These are phyloP conservation scores for Ceratobasidium sp. DNA, from an alignment of 1,284 basidiomycete genomes.

Conservation along the genomic window DNA sequence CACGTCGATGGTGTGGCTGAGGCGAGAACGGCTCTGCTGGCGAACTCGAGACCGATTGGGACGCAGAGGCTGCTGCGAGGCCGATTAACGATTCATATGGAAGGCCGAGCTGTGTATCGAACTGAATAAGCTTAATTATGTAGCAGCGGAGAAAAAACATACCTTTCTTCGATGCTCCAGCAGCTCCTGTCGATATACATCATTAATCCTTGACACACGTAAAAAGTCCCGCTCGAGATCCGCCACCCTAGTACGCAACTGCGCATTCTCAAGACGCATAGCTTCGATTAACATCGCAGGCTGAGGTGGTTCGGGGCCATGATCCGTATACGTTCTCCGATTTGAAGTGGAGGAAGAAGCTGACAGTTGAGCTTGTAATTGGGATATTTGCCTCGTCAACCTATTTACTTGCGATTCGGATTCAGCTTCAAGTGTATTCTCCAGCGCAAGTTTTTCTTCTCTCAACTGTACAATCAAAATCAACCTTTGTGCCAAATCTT, in stretches of 20 bases:
- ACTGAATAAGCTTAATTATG: background rate
- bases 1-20: slow-evolving; percentile 55
- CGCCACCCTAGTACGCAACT: slow-evolving; percentile 54
- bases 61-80: too few relatives aligned
- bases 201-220: slow-evolving; percentile 76
- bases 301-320: slow-evolving; percentile 37
- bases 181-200: slow-evolving; percentile 83
- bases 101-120: slow-evolving; percentile 68
- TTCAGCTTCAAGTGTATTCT: slow-evolving; percentile 82
- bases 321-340: slow-evolving; percentile 1
- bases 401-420: slow-evolving; percentile 82
- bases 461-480: slow-evolving; percentile 65
- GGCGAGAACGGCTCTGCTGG: too few relatives aligned
- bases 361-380: slow-evolving; percentile 60
- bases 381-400: slow-evolving; percentile 76
- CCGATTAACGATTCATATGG: slow-evolving; percentile 53
- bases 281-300: slow-evolving; percentile 68
- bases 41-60: too few relatives aligned
- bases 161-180: slow-evolving; percentile 80
- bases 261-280: slow-evolving; percentile 76
- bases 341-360: slow-evolving; percentile 15
- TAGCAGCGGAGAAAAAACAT: slow-evolving; percentile 56
- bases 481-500: background rate
- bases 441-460: slow-evolving; percentile 84
- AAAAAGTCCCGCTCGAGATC: slow-evolving; percentile 81